These are phyloP conservation scores for Neophaeococcomyces mojaviensis DNA, from an alignment of 2,329 filamentous ascomycete species.

Conservation along the genomic window DNA sequence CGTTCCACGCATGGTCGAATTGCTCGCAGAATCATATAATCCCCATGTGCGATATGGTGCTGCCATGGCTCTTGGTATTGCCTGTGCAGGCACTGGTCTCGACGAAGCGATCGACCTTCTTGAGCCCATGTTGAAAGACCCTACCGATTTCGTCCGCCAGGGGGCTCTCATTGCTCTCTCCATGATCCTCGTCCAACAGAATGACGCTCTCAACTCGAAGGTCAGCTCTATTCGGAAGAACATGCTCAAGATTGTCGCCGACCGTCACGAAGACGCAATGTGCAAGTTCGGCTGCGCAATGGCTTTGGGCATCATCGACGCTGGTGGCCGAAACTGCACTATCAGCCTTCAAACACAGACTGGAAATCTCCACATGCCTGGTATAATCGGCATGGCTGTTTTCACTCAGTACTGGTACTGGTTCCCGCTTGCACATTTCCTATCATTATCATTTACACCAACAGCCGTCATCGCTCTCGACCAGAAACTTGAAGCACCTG, in stretches of 20 bases:
- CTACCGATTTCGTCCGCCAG: conserved; percentile 95
- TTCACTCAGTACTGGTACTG: conserved; percentile 99
- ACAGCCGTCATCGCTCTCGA: conserved; percentile 94
- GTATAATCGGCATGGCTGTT: conserved; percentile 93
- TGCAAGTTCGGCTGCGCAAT: conserved; percentile 95
- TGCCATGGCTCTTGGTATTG: conserved; percentile 96
- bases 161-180: conserved; percentile 87
- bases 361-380: conserved; percentile 96
- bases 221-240: conserved; percentile 85
- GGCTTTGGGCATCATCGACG: conserved; percentile 93
- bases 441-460: conserved; percentile 92
- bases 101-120: conserved; percentile 94
- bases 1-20: conserved; percentile 96
- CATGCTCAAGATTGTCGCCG: conserved; percentile 84
- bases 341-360: conserved; percentile 97
- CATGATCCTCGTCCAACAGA: conserved; percentile 99
- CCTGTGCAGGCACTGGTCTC: conserved; percentile 89
- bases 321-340: conserved; percentile 94
- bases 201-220: conserved; percentile 97
- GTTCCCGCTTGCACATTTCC: conserved; percentile 98
- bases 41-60: conserved; percentile 96
- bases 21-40: conserved; percentile 97
- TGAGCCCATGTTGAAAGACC: conserved; percentile 99
- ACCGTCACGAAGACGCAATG: conserved; percentile 98
- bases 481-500: conserved; percentile 84